Conservation (phyloP, 345 rosid species). For the Pugionium dolabratum region DNA sequence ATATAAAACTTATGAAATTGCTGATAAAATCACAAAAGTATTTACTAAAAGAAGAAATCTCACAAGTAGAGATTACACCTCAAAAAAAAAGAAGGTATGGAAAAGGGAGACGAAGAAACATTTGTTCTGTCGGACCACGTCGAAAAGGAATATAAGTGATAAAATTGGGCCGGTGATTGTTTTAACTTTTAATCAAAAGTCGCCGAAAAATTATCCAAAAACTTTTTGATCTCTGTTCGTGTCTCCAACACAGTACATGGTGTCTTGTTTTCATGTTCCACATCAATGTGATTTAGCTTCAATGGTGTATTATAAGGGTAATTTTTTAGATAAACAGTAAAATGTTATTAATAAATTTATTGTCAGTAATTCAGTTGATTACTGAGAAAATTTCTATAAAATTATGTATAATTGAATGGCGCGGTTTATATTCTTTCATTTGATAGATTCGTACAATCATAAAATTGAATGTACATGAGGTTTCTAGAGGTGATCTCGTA, state of each 20-base stretch:
- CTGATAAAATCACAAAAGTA: constrained; percentile 11
- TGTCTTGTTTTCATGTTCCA: constrained; percentile 8
- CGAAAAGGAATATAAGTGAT: constrained; percentile 22
- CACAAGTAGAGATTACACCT: constrained; percentile 1
- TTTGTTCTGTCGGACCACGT: constrained; percentile 27
- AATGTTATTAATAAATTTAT: too few relatives aligned
- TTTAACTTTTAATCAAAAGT: not conserved
- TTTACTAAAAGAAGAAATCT: not conserved
- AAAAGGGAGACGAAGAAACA: constrained; percentile 12
- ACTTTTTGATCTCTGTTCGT: constrained; percentile 17
- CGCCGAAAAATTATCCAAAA: constrained; percentile 14
- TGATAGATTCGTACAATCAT: too few relatives aligned
- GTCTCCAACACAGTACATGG: not conserved
- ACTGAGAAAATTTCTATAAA: too few relatives aligned
- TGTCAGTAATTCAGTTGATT: too few relatives aligned
- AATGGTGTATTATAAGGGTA: too few relatives aligned
- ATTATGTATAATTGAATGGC: too few relatives aligned
- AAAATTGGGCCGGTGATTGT: constrained; percentile 13
- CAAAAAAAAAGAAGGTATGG: not conserved
- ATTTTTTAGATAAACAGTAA: too few relatives aligned
- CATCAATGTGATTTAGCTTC: not conserved
- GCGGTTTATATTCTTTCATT: too few relatives aligned
- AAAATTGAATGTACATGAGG: too few relatives aligned
- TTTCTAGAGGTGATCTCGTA: too few relatives aligned
- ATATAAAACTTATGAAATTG: not conserved